Evolutionary conservation across 23 red algal genomes (phyloP), one percentile per base, ranked within the genome.

Genomic region (Gracilaria domingensis): DNA sequence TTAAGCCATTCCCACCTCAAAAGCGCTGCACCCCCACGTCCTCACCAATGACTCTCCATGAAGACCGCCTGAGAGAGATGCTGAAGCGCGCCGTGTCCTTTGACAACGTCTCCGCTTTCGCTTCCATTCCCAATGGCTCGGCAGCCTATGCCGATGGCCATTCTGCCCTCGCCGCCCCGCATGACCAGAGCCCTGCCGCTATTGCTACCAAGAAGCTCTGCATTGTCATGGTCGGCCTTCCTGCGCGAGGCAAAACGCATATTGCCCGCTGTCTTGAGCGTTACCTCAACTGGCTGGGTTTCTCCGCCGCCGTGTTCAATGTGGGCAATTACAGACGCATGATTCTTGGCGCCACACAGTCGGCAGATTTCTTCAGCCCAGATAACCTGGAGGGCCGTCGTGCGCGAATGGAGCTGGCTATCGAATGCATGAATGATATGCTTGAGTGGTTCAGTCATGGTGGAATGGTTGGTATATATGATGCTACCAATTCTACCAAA

Each of bases 271-370:
- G 91, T 64, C 88, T 99, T 25, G 85, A 93, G 66, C 86, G 97
- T 54, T 99, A 99, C 82, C 82, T 99, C 35, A 99, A 96, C 90
- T 99, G 97, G 97, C 89, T 99, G 13, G 97, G 97, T 12, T 94
- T 93, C 74, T 66, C 38, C 18, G 79, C 97, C 26, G 81, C 84
- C 0, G 91, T 99, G 7, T 99, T 96, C 61, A 99, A 99, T 75
- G 97, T 99, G 7, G 97, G 97, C 29, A 89, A 94, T 26, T 95
- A 95, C 45, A 83, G 97, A 25, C 88, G 97, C 37, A 87, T 86
- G 88, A 64, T 94, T 59, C 75, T 99, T 16, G 94, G 94, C 51
- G 89, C 81, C 4, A 89, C 65, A 25, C 93, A 96, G 56, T 47
- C 61, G 55, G 94, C 94, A 28, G 60, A 82, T 79, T 99, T 99